Conservation (phyloP, 805 yeast genomes). For the Cyberlindnera sargentensis region DNA sequence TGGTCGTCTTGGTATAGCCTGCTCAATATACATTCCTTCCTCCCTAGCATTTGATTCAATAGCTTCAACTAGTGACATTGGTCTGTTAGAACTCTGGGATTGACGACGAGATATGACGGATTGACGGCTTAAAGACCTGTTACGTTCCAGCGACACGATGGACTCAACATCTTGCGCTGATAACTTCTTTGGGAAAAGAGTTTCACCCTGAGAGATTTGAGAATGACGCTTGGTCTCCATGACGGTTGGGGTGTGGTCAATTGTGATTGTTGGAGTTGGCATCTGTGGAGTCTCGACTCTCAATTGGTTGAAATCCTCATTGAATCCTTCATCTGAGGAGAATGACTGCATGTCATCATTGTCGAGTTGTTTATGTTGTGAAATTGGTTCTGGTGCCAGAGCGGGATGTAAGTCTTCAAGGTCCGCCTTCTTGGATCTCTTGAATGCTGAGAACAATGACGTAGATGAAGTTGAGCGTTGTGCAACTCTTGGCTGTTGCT, state of each 20-base stretch:
- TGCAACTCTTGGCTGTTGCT: constrained; percentile 9
- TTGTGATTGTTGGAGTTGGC: not conserved
- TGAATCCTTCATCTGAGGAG: constrained; percentile 15
- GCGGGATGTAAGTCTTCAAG: not conserved
- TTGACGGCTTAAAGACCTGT: constrained; percentile 47
- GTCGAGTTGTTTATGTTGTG: not conserved
- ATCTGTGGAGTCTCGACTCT: not conserved
- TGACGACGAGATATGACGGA: constrained; percentile 24
- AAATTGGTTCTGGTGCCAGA: not conserved
- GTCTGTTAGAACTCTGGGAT: constrained; percentile 3
- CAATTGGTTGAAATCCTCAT: constrained; percentile 22
- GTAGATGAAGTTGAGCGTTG: constrained; percentile 21
- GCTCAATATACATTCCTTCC: constrained; percentile 43
- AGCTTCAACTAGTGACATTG: constrained; percentile 22
- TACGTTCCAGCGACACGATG: constrained; percentile 60
- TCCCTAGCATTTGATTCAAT: constrained; percentile 33
- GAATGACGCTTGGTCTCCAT: constrained; percentile 7
- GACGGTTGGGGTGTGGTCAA: not conserved
- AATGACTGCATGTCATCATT: constrained; percentile 5
- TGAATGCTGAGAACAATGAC: constrained; percentile 22
- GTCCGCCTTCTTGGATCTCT: constrained; percentile 9
- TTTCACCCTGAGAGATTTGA: constrained; percentile 38
- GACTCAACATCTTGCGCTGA: constrained; percentile 66
- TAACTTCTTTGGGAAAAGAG: constrained; percentile 64
- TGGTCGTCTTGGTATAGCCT: constrained; percentile 3